Evolutionary conservation across 2,329 filamentous ascomycete genomes (phyloP), one percentile per base, ranked within the genome.

Genomic region (Orbilia blumenaviensis): DNA sequence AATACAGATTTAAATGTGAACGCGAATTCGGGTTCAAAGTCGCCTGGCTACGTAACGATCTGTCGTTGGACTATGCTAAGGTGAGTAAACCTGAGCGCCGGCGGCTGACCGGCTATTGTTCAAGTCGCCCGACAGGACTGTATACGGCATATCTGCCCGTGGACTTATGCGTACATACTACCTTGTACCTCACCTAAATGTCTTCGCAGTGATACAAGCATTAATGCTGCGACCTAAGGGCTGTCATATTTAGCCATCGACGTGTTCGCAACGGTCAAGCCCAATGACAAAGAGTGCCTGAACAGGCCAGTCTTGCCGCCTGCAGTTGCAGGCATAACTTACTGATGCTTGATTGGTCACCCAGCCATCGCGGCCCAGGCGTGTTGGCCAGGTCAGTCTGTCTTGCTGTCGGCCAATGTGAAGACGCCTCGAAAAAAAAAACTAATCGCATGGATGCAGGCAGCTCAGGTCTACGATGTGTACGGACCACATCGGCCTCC

Each of bases 321-420:
- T 61, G 68, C 60, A 63, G 25, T 48, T 56, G 66, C 66, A 48
- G 38, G 58, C 44, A 63, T 12, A 32, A 67, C 52, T 50, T 56
- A 42, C 27, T 23, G 21, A 25, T 42, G 42, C 25, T 52, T 73
- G 68, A 73, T 73, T 73, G 68, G 68, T 34, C 32, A 23, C 29
- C 41, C 50, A 58, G 56, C 56, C n/a, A 63, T 64, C 60, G 34
- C 27, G 60, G 27, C 21, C 27, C 12, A 27, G 50, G 64, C 68
- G 68, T 73, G 61, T 66, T 66, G 50, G 56, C 67, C 41, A 62
- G 48, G 38, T 42, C 61, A 64, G 61, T 29, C 61, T n/a, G 21
- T 48, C 50, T 34, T 29, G 67, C 34, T 72, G 41, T 61, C 56
- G 50, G 41, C 48, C 63, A 42, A 66, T 52, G 50, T 38, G n/a